Evolutionary conservation across 257 asterid species (phyloP), one percentile per base, ranked within the genome.

Genomic region (Cinchona pubescens): DNA sequence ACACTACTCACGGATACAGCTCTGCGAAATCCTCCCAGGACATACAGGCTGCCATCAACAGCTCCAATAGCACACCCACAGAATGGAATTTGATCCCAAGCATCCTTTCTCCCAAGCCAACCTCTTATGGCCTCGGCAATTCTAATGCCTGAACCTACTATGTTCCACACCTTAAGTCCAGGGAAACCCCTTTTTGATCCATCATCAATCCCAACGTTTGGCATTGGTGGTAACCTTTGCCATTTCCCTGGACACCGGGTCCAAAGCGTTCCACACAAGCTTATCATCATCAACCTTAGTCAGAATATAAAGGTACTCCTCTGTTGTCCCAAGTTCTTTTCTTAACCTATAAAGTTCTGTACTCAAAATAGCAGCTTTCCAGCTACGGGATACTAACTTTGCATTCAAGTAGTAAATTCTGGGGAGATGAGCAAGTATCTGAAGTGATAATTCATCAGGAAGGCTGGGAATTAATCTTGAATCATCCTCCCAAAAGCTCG

Each of bases 11-110:
- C 68, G 48, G 94, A 88, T 37, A 87, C 74, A 73, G 93, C 87
- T 81, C 85, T 85, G 78, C 84, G 80, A 81, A 92, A 91, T 43
- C 98, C 98, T n/a, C 98, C 98, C 13, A 92, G 61, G 25, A 87
- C 96, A 38, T 92, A 92, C 43, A 92, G 91, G 83, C 88, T 85
- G 67, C 96, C 97, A 75, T 85, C 87, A 18, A 92, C 88, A 23
- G 96, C 89, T 83, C 94, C 97, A 7, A 89, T 78, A 38, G 98
- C 87, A 84, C 97, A 88, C 51, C 98, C 98, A 81, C 97, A 91
- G 75, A 83, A 92, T 5, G 92, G 93, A 64, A 91, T 87, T 70
- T 88, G 91, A 75, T 87, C 93, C 73, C 87, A 65, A 25, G 89
- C 84, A 65, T 82, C 89, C 80, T 78, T 88, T 77, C 83, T 87